A percentile compares a stretch with the other conserved stretches of the same genome.
Evolutionary conservation across 2,329 filamentous ascomycete species (phyloP).

Genomic region (Neospermospora avenae): DNA sequence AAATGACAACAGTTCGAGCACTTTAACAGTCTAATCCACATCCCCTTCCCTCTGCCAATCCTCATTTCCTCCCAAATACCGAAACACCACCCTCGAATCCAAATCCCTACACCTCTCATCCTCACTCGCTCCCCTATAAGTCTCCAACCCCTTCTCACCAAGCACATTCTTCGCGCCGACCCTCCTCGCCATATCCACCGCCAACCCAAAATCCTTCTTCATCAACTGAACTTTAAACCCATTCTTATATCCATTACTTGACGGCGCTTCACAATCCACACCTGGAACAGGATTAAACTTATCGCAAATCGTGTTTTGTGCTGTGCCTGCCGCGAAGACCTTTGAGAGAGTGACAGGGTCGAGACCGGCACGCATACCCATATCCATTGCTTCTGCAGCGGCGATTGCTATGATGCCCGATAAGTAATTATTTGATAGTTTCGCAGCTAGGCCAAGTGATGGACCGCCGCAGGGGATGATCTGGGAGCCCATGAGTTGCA

Average conservation of each 20-base stretch:
- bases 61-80: slow-evolving; percentile 19
- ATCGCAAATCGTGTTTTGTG: slow-evolving; percentile 35
- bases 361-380: slow-evolving; percentile 55
- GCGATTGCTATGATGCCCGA: slow-evolving; percentile 57
- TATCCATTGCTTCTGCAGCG: slow-evolving; percentile 55
- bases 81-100: slow-evolving; percentile 21
- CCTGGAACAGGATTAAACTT: slow-evolving; percentile 37
- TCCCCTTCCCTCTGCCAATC: background rate
- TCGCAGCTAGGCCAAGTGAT: slow-evolving; percentile 64
- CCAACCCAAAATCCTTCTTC: slow-evolving; percentile 55
- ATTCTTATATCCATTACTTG: slow-evolving; percentile 38
- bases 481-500: slow-evolving; percentile 54
- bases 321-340: slow-evolving; percentile 47
- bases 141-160: slow-evolving; percentile 10
- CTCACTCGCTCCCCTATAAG: slow-evolving; percentile 13
- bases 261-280: slow-evolving; percentile 33
- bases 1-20: background rate
- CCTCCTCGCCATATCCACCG: slow-evolving; percentile 49
- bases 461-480: slow-evolving; percentile 51
- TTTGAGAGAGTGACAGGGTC: slow-evolving; percentile 50
- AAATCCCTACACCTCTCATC: slow-evolving; percentile 18
- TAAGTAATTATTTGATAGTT: slow-evolving; percentile 60
- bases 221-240: slow-evolving; percentile 59
- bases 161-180: slow-evolving; percentile 34
- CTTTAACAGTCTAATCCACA: background rate